phyloP scores from a whole-genome alignment of 345 rosid genomes.

The Syzygium oleosum region DNA sequence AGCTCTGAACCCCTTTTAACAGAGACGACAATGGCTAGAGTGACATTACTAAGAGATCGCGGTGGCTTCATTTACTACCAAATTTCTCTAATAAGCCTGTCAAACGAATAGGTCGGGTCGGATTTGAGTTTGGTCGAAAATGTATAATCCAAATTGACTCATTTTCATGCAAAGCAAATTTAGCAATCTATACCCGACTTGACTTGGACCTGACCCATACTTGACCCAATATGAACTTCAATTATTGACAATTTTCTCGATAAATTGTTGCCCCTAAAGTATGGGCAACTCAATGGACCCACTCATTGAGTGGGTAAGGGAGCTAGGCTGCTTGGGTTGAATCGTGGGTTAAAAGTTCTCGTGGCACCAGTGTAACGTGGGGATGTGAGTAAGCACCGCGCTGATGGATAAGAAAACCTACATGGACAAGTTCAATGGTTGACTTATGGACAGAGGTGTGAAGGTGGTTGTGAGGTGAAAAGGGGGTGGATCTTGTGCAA shows the following conservation, averaged over 20 bases:
- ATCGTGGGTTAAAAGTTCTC: not conserved
- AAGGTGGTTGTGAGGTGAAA: not conserved
- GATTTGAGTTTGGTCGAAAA: not conserved
- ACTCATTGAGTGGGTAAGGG: accelerated
- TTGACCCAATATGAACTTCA: not conserved
- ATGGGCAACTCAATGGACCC: not conserved
- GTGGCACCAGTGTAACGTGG: not conserved
- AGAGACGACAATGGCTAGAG: too few relatives aligned
- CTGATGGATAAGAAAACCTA: not conserved
- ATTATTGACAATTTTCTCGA: not conserved
- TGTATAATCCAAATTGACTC: not conserved
- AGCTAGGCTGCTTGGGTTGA: not conserved
- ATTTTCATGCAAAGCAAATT: not conserved
- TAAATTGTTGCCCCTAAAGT: not conserved
- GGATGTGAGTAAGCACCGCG: not conserved
- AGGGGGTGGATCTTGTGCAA: not conserved
- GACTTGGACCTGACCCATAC: not conserved
- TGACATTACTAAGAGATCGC: too few relatives aligned
- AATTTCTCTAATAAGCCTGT: not conserved
- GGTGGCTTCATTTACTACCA: not conserved
- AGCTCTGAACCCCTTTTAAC: too few relatives aligned
- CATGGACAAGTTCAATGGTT: not conserved
- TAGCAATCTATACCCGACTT: not conserved
- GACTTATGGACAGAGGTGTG: not conserved
- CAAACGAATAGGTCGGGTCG: not conserved